Evolutionary conservation across 1,139 yeast genomes (phyloP), one percentile per base, ranked within the genome.

Genomic region (Saccharomycopsis hybrid): DNA sequence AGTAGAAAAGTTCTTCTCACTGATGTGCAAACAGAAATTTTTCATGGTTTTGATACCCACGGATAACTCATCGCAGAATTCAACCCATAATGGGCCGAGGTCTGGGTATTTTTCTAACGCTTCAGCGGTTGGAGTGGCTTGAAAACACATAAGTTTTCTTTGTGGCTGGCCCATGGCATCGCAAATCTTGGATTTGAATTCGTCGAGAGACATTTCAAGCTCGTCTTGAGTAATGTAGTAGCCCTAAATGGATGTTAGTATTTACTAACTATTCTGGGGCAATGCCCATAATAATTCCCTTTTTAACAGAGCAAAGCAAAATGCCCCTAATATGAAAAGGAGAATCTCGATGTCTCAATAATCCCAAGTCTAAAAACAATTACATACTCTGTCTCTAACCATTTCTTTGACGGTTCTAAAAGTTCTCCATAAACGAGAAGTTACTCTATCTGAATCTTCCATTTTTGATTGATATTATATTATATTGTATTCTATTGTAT

Each of bases 41-140:
- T 96, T 85, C 98, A 92, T 94, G 50, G 97, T 92, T 70, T 89
- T 90, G 65, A 92, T 92, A 60, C 98, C 97, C 43, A 92, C 98
- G n/a, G 89, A 78, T 39, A 77, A 70, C 66, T 92, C 98, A 62
- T 90, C 97, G 68, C 97, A 90, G 65, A 92, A 92, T 69, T 92
- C 97, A 42, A 92, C 97, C 97, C 97, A 92, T 56, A 94, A 71
- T 4, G 95, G 76, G 2, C 98, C 98, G 69, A 85, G 70, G 41
- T 83, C 88, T 2, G 95, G 95, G 68, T 85, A 90, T 65, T 88
- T 87, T 54, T 80, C 92, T 46, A 81, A 71, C 4, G 89, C 71
- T 60, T 89, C 97, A 27, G 87, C 82, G 1, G 90, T 81, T 47
- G 98, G 97, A 55, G 79, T 80, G 3, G 98, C 96, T 70, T 90